Base-by-base conservation (phyloP, 2,329 filamentous ascomycete species). In the Apiospora malaysiana region DNA sequence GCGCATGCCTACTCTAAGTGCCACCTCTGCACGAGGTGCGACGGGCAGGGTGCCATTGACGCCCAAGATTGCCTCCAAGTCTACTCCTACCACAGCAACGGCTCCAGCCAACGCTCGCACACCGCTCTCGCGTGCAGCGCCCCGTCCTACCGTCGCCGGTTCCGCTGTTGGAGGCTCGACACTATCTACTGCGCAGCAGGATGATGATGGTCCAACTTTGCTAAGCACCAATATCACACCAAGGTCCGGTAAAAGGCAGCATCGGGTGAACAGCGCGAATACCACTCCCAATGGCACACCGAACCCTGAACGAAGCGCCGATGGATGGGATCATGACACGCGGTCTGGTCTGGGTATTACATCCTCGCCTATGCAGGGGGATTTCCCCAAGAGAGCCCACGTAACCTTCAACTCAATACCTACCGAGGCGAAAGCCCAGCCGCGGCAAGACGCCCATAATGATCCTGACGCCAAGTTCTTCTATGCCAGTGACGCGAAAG, bases 401-500 rank as follows among this genome's bases (percentile, higher is more conserved):
- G 80, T 84, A 25, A 81, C 83, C 25, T 85, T 86, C 71, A 82
- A 78, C 74, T 78, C 85, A 7, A 75, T 78, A 8, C 77, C 79
- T 16, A 80, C 81, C 45, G 82, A 85, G 42, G 67, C 32, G 18
- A 72, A 74, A 9, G 76, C 76, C 23, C 74, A 70, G 27, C 72
- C 76, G 63, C 79, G 75, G 71, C 75, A 80, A 76, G 76, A 80
- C 32, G 66, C 63, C 14, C 70, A 76, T 45, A 69, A 71, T 69
- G 43, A 71, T 72, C 75, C 78, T 25, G 87, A 88, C 68, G 83
- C 91, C 69, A 95, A 94, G 83, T 98, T 98, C 86, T 98, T 99
- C 80, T 95, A 97, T 79, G 96, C 95, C 40, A 94, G 91, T 79
- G 94, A 97, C 75, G 92, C 88, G 49, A 91, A 88, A 75, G 81